These are phyloP conservation scores for Rhizopus stolonifer DNA, from an alignment of 371 early-diverging fungal species.

Conservation along the genomic window DNA sequence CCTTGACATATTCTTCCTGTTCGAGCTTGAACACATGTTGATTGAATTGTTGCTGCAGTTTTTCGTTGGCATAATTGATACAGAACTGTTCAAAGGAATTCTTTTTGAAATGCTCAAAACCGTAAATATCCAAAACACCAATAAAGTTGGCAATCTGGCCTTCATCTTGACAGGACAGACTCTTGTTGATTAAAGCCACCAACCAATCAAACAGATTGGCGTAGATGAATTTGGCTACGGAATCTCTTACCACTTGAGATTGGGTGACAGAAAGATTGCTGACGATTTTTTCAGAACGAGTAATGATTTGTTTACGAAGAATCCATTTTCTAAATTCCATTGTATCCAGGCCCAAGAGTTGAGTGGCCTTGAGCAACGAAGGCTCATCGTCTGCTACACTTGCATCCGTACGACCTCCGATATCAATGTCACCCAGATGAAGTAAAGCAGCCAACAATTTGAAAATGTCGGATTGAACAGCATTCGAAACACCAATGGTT, in stretches of 20 bases:
- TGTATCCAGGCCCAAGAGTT: slow-evolving; percentile 74
- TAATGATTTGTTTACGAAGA: slow-evolving; percentile 85
- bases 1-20: slow-evolving; percentile 94
- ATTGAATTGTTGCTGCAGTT: slow-evolving; percentile 94
- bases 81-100: slow-evolving; percentile 99
- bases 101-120: slow-evolving; percentile 95
- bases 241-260: slow-evolving; percentile 84
- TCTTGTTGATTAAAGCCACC: slow-evolving; percentile 78
- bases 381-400: slow-evolving; percentile 77
- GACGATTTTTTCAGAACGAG: slow-evolving; percentile 85
- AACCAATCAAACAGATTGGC: slow-evolving; percentile 93
- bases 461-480: slow-evolving; percentile 85
- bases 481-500: slow-evolving; percentile 78
- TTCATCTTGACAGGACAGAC: slow-evolving; percentile 57
- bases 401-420: slow-evolving; percentile 68
- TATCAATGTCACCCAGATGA: slow-evolving; percentile 91
- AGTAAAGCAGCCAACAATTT: slow-evolving; percentile 85
- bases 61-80: slow-evolving; percentile 98
- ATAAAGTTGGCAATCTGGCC: slow-evolving; percentile 70
- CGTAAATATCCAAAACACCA: slow-evolving; percentile 96
- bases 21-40: slow-evolving; percentile 81
- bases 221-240: slow-evolving; percentile 94
- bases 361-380: slow-evolving; percentile 62
- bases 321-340: slow-evolving; percentile 87
- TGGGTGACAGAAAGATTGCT: slow-evolving; percentile 73